Conservation (phyloP, 805 yeast genomes). For the Starmera dryadoides region DNA sequence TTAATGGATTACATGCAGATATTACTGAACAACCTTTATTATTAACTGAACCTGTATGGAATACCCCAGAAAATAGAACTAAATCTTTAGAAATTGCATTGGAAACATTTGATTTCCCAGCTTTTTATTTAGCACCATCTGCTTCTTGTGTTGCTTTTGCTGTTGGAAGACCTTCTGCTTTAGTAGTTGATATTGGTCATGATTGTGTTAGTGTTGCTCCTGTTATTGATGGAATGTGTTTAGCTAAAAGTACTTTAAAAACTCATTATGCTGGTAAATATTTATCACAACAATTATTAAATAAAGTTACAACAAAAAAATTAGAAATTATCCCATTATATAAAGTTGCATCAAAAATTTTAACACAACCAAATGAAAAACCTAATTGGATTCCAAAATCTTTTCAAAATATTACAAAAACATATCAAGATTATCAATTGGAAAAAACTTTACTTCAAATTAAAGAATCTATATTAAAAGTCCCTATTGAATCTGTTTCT, state of each 20-base stretch:
- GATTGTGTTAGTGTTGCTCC: slow-evolving; percentile 73
- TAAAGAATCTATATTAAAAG: slow-evolving; percentile 63
- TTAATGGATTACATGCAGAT: slow-evolving; percentile 45
- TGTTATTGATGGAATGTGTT: slow-evolving; percentile 73
- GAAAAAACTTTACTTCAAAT: slow-evolving; percentile 58
- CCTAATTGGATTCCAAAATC: slow-evolving; percentile 23
- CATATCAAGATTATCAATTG: slow-evolving; percentile 51
- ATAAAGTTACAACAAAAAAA: slow-evolving; percentile 27
- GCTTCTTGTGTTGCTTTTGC: slow-evolving; percentile 90
- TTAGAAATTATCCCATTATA: slow-evolving; percentile 38
- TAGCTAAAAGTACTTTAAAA: slow-evolving; percentile 60
- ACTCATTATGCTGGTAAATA: slow-evolving; percentile 72
- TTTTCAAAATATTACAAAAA: slow-evolving; percentile 19
- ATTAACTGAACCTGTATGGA: slow-evolving; percentile 86
- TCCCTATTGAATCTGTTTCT: slow-evolving; percentile 34
- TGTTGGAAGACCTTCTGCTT: slow-evolving; percentile 79
- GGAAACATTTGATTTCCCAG: slow-evolving; percentile 69
- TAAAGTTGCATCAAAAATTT: slow-evolving; percentile 39
- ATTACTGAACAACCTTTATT: slow-evolving; percentile 67
- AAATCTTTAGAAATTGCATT: slow-evolving; percentile 65
- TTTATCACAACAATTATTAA: slow-evolving; percentile 45
- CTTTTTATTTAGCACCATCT: slow-evolving; percentile 69
- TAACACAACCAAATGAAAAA: slow-evolving; percentile 22
- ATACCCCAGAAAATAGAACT: slow-evolving; percentile 55
- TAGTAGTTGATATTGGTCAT: slow-evolving; percentile 83